These are phyloP conservation scores for Fusarium continuum DNA, from an alignment of 2,329 filamentous ascomycete genomes.

Conservation along the genomic window DNA sequence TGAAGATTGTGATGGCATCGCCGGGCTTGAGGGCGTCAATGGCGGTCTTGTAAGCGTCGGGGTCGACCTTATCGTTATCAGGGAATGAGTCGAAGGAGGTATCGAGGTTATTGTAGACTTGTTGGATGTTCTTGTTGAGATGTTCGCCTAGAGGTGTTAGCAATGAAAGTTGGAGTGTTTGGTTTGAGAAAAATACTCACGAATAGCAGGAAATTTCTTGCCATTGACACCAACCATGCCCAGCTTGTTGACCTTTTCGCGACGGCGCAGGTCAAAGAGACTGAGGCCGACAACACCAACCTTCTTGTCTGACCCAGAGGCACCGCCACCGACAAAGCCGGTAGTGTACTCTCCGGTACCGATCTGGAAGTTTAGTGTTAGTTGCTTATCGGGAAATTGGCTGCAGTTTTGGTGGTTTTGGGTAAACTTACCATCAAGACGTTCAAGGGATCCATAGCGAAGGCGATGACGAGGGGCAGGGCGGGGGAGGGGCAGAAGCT, in stretches of 20 bases:
- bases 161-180: background rate
- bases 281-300: constrained; percentile 92
- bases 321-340: constrained; percentile 85
- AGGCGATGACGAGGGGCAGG: constrained; percentile 23
- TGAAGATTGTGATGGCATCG: constrained; percentile 95
- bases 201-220: constrained; percentile 89
- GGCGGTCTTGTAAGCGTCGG: constrained; percentile 86
- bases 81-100: constrained; percentile 87
- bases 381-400: background rate
- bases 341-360: constrained; percentile 98
- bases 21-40: constrained; percentile 85
- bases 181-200: constrained; percentile 58
- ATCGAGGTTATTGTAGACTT: constrained; percentile 89
- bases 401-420: background rate
- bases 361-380: constrained; percentile 60
- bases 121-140: constrained; percentile 84
- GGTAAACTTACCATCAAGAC: constrained; percentile 69
- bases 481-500: constrained; percentile 37
- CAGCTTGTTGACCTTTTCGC: constrained; percentile 87
- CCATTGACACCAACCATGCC: constrained; percentile 92
- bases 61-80: constrained; percentile 75
- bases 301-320: constrained; percentile 92
- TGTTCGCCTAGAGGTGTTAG: constrained; percentile 70
- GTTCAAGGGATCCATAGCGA: constrained; percentile 66
- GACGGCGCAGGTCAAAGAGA: constrained; percentile 85